Conservation (phyloP, 208 protist species). For the Kentomonas sorsogonicus region DNA sequence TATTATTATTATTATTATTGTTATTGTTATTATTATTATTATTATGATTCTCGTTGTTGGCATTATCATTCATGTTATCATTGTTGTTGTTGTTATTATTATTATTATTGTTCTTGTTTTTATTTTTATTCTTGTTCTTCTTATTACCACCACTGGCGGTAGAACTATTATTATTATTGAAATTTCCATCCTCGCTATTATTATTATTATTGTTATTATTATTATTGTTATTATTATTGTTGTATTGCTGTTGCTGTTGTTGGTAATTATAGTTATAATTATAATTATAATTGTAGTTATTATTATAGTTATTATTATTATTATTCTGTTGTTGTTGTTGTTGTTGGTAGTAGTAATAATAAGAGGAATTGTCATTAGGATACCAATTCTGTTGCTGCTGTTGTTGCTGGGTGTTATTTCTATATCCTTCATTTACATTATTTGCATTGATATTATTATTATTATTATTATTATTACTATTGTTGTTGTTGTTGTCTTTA, state of each 20-base stretch:
- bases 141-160: too few species aligned
- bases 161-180: too few species aligned
- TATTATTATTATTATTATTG: conserved; percentile 10
- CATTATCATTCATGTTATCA: too few species aligned
- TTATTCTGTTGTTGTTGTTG: conserved; percentile 5
- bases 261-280: conserved; percentile 3
- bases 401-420: conserved; percentile 13
- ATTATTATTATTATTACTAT: conserved; percentile 13
- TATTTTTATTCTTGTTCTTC: too few species aligned
- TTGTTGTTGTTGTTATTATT: too few species aligned
- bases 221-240: conserved; percentile 1
- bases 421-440: conserved; percentile 3
- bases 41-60: too few species aligned
- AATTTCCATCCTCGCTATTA: too few species aligned
- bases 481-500: too few species aligned
- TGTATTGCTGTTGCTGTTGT: conserved; percentile 8
- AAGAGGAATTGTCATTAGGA: not conserved
- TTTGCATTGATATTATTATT: conserved; percentile 13
- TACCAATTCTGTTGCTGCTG: conserved; percentile 14
- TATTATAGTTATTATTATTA: conserved; percentile 9
- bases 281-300: conserved; percentile 10
- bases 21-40: conserved; percentile 4
- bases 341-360: not conserved
- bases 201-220: conserved; percentile 12
- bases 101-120: too few species aligned